Conservation (phyloP, 1,139 yeast genomes). For the Suhomyces bokatorum region DNA sequence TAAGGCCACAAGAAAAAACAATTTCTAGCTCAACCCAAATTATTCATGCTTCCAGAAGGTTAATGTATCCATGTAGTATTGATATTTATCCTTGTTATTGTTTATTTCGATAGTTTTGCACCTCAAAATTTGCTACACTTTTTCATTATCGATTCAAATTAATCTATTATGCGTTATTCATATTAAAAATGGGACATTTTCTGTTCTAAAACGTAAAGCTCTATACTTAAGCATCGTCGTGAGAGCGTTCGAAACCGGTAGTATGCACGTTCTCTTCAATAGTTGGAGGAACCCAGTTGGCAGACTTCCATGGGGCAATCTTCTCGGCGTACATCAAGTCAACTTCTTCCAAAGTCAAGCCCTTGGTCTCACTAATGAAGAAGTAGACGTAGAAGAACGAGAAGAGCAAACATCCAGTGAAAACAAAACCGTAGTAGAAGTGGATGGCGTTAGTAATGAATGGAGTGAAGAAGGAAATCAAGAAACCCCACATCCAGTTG, state of each 20-base stretch:
- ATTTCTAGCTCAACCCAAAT: too few species aligned
- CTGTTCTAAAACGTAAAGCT: background rate
- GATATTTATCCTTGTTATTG: too few species aligned
- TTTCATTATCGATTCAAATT: background rate
- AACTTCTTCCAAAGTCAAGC: constrained; percentile 65
- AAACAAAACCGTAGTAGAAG: constrained; percentile 30
- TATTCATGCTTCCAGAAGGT: too few species aligned
- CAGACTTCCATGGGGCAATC: constrained; percentile 51
- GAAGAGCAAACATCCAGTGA: constrained; percentile 26
- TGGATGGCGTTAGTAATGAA: constrained; percentile 45
- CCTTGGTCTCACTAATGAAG: constrained; percentile 65
- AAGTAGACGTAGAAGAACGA: constrained; percentile 52
- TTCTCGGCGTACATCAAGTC: constrained; percentile 59
- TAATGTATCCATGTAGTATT: too few species aligned
- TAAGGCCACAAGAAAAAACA: too few species aligned
- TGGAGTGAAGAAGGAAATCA: constrained; percentile 75
- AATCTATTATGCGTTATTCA: constrained; percentile 2
- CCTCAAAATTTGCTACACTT: too few species aligned
- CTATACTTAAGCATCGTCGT: constrained; percentile 10
- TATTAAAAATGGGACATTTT: background rate
- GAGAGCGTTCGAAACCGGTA: constrained; percentile 21
- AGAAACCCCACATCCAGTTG: constrained; percentile 82
- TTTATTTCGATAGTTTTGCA: too few species aligned
- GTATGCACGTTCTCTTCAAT: constrained; percentile 28
- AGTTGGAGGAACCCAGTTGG: constrained; percentile 47